Evolutionary conservation across 768 basidiomycete species (phyloP), one percentile per base, ranked within the genome.

Genomic region (Mycena galopus): DNA sequence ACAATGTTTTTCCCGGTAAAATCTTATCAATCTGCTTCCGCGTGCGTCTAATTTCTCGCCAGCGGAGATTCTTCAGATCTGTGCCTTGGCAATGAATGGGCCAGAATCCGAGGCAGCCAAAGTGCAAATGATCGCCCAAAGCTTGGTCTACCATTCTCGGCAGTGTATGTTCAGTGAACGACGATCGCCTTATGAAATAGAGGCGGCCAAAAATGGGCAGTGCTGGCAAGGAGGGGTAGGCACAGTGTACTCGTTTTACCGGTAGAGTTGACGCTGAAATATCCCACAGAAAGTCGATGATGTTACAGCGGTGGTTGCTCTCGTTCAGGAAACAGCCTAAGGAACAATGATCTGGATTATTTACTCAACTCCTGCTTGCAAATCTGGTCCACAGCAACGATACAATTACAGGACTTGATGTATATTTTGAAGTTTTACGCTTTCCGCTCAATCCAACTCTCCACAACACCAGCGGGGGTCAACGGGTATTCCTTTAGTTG

Each of bases 401-500:
- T 29, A 64, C 65, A 58, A 53, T 62, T 74, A 63, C 73, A 55
- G 32, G 27, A 44, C 9, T 27, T 25, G 37, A 39, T 37, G 11
- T 12, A 12, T 37, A 37, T 19, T 11, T 11, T 16, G 25, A 25
- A 32, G 25, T 47, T 61, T 51, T 77, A 92, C 65, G 92, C 77
- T 53, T 82, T 85, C 61, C 93, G 85, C 79, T 96, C 95, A 71
- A 97, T 90, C 82, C 93, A 93, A 76, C 93, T 94, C 81, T 95
- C 88, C 64, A 97, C 94, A 37, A 91, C 86, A 35, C 95, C 96
- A 25, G 87, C 91, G 2, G 88, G 77, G 0, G 91, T 94, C 66
- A 93, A 82, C 11, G 93, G 89, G 78, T 96, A 96, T 77, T 96
- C 94, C 79, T 90, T 94, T 71, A 97, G 82, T 64, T 90, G 83